Evolutionary conservation across 192 early-diverging fungal species (phyloP).

Genomic region (Jimgerdemannia flammicorona): DNA sequence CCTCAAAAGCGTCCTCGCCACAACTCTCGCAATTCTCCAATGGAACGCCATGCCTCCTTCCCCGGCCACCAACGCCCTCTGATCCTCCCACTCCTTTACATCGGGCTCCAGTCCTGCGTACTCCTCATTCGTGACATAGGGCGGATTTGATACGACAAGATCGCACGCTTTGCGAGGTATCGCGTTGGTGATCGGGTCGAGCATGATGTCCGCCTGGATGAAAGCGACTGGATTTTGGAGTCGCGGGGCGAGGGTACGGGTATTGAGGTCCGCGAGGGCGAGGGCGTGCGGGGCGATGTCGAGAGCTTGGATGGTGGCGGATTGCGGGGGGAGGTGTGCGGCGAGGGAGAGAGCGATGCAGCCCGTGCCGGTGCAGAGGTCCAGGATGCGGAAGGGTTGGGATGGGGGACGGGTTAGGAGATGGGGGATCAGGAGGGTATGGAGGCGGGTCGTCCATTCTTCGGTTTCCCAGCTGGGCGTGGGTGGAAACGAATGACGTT

Average conservation of each 20-base stretch:
- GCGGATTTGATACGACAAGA: conserved; percentile 88
- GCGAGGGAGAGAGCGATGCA: conserved; percentile 78
- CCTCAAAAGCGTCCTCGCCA: conserved; percentile 10
- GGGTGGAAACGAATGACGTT: no score
- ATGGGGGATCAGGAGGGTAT: conserved; percentile 37
- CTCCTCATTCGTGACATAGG: conserved; percentile 76
- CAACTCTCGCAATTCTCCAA: conserved; percentile 44
- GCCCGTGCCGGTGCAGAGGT: conserved; percentile 86
- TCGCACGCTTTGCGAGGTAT: conserved; percentile 39
- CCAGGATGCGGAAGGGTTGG: conserved; percentile 62
- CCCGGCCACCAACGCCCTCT: conserved; percentile 64
- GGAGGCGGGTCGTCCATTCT: conserved; percentile 76
- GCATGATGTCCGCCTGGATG: conserved; percentile 35
- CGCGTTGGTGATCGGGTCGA: conserved; percentile 6
- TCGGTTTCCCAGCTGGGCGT: conserved; percentile 84
- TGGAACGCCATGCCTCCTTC: conserved; percentile 59
- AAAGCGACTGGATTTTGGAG: conserved; percentile 42
- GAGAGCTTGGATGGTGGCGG: conserved; percentile 49
- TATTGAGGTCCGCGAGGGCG: conserved; percentile 55
- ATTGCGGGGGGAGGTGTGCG: conserved; percentile 40
- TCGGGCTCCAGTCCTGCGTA: conserved; percentile 61
- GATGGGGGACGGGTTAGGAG: background rate
- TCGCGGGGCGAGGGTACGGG: conserved; percentile 27
- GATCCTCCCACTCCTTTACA: conserved; percentile 88
- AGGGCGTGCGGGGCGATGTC: conserved; percentile 67